Percentiles rank a stretch among this genome's conserved stretches.
Conservation (phyloP, 345 rosid genomes). For the Dovyalis caffra region DNA sequence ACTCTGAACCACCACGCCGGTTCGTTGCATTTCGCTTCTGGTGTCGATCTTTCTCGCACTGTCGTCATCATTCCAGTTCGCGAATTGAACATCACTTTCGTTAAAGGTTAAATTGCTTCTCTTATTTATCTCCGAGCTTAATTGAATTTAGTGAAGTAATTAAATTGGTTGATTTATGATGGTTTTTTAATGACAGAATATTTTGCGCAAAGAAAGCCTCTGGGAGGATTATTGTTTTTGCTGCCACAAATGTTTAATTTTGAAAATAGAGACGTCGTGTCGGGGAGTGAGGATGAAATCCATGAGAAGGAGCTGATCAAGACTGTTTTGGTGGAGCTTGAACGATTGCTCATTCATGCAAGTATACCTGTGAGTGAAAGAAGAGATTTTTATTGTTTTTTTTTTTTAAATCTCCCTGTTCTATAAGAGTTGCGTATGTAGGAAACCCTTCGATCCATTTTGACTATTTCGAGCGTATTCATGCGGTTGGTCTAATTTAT, state of each 20-base stretch:
- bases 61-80: conserved; percentile 83
- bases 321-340: conserved; percentile 54
- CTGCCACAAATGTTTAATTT: conserved; percentile 70
- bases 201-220: conserved; percentile 58
- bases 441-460: too few relatives aligned
- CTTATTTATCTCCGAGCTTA: background rate
- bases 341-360: conserved; percentile 65
- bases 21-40: conserved; percentile 70
- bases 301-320: conserved; percentile 44
- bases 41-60: conserved; percentile 86
- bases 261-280: conserved; percentile 33
- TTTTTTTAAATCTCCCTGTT: too few relatives aligned
- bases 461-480: too few relatives aligned
- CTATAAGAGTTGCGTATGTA: too few relatives aligned
- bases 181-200: conserved; percentile 47
- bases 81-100: conserved; percentile 57
- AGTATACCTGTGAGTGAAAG: conserved; percentile 76
- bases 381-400: too few relatives aligned
- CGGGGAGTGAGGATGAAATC: conserved; percentile 15
- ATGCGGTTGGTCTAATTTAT: background rate
- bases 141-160: background rate
- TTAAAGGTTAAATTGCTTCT: conserved; percentile 47
- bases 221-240: conserved; percentile 84
- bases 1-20: conserved; percentile 85
- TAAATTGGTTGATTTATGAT: background rate